phyloP scores from a whole-genome alignment of 805 yeast genomes.

The Yarrowia keelungensis region DNA sequence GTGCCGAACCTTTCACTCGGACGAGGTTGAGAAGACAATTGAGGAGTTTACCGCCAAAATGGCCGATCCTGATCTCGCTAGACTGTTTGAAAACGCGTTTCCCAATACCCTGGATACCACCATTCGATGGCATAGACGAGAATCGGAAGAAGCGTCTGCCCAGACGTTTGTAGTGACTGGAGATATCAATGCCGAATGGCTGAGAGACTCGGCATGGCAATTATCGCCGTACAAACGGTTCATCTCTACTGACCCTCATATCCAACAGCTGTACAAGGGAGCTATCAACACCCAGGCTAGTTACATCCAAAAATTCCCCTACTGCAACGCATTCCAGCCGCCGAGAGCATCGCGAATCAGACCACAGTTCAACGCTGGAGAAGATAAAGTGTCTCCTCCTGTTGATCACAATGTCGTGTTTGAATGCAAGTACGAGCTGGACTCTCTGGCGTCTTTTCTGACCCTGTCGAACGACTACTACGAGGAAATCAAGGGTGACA shows the following conservation, averaged over 20 bases:
- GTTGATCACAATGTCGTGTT: constrained; percentile 77
- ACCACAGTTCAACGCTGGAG: constrained; percentile 42
- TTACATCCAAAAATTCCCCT: constrained; percentile 68
- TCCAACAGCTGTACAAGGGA: constrained; percentile 67
- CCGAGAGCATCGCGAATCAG: constrained; percentile 53
- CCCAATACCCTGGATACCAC: constrained; percentile 93
- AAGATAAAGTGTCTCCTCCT: constrained; percentile 70
- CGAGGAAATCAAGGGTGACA: constrained; percentile 54
- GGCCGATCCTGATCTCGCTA: constrained; percentile 68
- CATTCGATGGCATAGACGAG: constrained; percentile 67
- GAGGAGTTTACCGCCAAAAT: constrained; percentile 59
- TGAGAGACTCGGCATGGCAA: constrained; percentile 86
- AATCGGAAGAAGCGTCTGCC: constrained; percentile 49
- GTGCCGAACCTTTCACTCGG: constrained; percentile 76
- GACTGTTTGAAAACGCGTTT: constrained; percentile 79
- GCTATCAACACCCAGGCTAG: constrained; percentile 82
- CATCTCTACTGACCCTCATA: constrained; percentile 57
- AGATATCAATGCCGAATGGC: constrained; percentile 93
- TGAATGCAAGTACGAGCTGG: constrained; percentile 90
- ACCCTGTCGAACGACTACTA: constrained; percentile 76
- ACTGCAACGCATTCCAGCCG: constrained; percentile 92
- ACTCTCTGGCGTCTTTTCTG: constrained; percentile 81
- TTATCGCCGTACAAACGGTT: constrained; percentile 75
- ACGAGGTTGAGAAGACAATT: constrained; percentile 66
- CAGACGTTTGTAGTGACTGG: constrained; percentile 87